Evolutionary conservation across 179 eudicot genomes (phyloP).

Genomic region (Silene noctiflora): DNA sequence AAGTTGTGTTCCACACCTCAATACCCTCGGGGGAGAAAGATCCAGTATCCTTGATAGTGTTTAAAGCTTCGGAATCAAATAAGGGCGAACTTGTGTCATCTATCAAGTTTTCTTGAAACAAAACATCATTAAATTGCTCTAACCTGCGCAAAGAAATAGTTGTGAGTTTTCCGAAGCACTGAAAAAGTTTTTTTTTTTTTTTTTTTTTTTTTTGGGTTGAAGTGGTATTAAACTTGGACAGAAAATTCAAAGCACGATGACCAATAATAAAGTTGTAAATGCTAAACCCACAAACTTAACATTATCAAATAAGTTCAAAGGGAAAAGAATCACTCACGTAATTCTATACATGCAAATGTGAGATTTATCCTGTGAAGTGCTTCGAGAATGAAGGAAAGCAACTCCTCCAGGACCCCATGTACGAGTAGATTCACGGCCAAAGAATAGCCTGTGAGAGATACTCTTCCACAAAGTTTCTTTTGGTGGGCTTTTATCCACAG

Average conservation of each 20-base stretch:
- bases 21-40: slow-evolving; percentile 41
- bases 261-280: not conserved
- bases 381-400: slow-evolving; percentile 87
- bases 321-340: slow-evolving; percentile 53
- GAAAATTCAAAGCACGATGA: too few relatives aligned
- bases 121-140: slow-evolving; percentile 96
- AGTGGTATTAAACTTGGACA: too few relatives aligned
- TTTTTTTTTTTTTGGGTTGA: too few relatives aligned
- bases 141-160: slow-evolving; percentile 48
- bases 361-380: slow-evolving; percentile 46
- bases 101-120: slow-evolving; percentile 69
- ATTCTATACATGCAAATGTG: slow-evolving; percentile 68
- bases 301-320: not conserved
- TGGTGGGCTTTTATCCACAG: slow-evolving; percentile 75
- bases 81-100: slow-evolving; percentile 46
- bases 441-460: slow-evolving; percentile 77
- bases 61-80: slow-evolving; percentile 52
- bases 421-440: slow-evolving; percentile 54
- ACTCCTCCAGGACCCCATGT: slow-evolving; percentile 98
- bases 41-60: slow-evolving; percentile 35
- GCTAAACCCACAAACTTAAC: not conserved
- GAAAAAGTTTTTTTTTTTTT: too few relatives aligned
- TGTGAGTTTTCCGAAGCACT: not conserved
- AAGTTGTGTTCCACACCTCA: slow-evolving; percentile 38
- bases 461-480: slow-evolving; percentile 66